phyloP scores from a whole-genome alignment of 2,329 filamentous ascomycete genomes.

The Penicillium digitatum region DNA sequence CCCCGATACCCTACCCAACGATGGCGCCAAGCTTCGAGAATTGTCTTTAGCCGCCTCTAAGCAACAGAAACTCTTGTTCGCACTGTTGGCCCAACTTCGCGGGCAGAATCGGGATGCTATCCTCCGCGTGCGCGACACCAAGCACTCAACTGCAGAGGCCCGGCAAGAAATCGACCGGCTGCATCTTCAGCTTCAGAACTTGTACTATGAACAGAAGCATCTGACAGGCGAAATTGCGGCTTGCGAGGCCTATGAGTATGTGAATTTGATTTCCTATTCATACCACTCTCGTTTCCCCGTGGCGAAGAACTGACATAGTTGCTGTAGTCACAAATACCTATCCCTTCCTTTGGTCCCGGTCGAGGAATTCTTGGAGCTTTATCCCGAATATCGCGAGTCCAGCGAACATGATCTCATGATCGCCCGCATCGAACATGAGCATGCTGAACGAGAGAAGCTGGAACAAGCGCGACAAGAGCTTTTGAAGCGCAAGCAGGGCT shows the following conservation, averaged over 20 bases:
- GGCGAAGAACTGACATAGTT: constrained; percentile 5
- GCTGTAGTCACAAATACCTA: constrained; percentile 67
- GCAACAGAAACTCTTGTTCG: constrained; percentile 74
- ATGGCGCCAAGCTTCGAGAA: constrained; percentile 47
- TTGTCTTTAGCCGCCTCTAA: constrained; percentile 61
- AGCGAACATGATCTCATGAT: constrained; percentile 82
- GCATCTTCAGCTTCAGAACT: constrained; percentile 88
- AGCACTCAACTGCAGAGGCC: constrained; percentile 77
- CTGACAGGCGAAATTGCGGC: constrained; percentile 83
- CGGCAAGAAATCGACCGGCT: constrained; percentile 87
- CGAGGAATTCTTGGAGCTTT: constrained; percentile 72
- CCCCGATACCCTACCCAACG: constrained; percentile 40
- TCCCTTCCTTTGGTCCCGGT: constrained; percentile 78
- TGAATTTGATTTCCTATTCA: constrained; percentile 21
- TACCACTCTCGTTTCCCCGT: background rate
- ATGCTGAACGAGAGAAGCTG: constrained; percentile 74
- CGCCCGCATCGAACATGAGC: constrained; percentile 86
- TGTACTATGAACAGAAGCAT: constrained; percentile 94
- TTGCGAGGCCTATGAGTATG: constrained; percentile 88
- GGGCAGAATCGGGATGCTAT: constrained; percentile 79
- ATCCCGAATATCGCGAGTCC: constrained; percentile 68
- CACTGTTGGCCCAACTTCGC: constrained; percentile 74
- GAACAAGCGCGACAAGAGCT: constrained; percentile 79
- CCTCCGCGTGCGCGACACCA: constrained; percentile 77
- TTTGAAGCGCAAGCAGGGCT: constrained; percentile 65